These are phyloP conservation scores for Cydonia oblonga DNA, from an alignment of 331 rosid genomes.

Conservation along the genomic window DNA sequence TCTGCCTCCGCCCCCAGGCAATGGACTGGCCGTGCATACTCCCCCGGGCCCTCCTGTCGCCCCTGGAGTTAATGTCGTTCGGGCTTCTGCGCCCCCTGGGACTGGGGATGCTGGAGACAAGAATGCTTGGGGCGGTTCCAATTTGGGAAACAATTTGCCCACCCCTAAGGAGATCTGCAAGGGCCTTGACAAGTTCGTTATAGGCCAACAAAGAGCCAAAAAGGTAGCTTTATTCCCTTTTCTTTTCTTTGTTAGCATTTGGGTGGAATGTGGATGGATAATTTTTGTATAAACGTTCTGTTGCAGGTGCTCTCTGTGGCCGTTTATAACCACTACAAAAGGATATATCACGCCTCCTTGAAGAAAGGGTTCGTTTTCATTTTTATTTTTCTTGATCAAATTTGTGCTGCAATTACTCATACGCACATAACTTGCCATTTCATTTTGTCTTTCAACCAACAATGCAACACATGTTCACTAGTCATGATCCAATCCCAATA, in stretches of 20 bases:
- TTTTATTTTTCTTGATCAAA: background rate
- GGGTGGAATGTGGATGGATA: conserved; percentile 4
- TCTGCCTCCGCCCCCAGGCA: conserved; percentile 26
- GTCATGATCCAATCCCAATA: no score
- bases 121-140: conserved; percentile 80
- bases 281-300: conserved; percentile 12
- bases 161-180: conserved; percentile 85
- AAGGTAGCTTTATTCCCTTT: conserved; percentile 34
- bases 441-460: no score
- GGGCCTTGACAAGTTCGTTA: conserved; percentile 90
- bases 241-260: background rate
- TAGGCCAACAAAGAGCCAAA: conserved; percentile 88
- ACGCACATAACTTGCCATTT: no score
- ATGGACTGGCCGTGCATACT: conserved; percentile 69
- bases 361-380: conserved; percentile 64
- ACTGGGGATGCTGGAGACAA: conserved; percentile 40
- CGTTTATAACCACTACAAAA: conserved; percentile 92
- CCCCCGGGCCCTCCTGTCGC: conserved; percentile 85
- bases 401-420: no score
- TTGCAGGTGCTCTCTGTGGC: conserved; percentile 94
- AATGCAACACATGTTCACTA: no score
- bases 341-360: conserved; percentile 62
- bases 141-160: conserved; percentile 81
- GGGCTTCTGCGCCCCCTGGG: conserved; percentile 38
- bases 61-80: conserved; percentile 55